Evolutionary conservation across 805 yeast genomes (phyloP).

Genomic region (Tanozyma kutaoensis): DNA sequence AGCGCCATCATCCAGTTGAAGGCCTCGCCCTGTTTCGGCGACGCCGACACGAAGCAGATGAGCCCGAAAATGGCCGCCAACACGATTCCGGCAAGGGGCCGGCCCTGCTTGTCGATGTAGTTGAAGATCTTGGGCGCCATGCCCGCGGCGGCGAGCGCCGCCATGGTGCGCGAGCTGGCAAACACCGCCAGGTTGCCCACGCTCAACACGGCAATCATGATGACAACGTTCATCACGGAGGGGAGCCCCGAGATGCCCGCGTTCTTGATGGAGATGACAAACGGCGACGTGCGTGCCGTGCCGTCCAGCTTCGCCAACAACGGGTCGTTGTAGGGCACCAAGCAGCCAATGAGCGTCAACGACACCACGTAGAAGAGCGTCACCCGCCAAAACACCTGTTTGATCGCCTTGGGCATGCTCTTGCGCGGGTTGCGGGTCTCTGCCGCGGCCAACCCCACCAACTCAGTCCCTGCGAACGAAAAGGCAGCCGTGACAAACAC

Average conservation of each 20-base stretch:
- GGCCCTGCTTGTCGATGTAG: not conserved
- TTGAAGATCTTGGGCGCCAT: not conserved
- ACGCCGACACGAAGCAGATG: not conserved
- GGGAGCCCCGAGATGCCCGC: not conserved
- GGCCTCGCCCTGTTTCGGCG: not conserved
- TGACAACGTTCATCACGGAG: not conserved
- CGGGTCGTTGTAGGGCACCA: not conserved
- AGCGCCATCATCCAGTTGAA: not conserved
- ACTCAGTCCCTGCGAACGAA: not conserved
- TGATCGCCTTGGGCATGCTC: slow-evolving; percentile 49
- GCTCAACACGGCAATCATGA: slow-evolving; percentile 13
- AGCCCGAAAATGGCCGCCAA: not conserved
- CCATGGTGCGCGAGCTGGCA: slow-evolving; percentile 7
- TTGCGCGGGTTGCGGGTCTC: slow-evolving; percentile 51
- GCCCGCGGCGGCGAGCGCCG: not conserved
- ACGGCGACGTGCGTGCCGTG: not conserved
- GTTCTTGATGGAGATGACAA: not conserved
- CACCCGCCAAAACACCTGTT: slow-evolving; percentile 55
- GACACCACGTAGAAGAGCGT: slow-evolving; percentile 39
- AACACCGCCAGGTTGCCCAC: slow-evolving; percentile 17
- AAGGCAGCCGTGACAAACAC: not conserved
- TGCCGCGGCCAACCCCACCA: slow-evolving; percentile 34
- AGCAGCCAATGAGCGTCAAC: not conserved
- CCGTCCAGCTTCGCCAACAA: not conserved
- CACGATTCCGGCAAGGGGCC: not conserved